A percentile compares a stretch with the other conserved stretches of the same genome.
These are phyloP conservation scores for Candida alai DNA, from an alignment of 805 yeast species.

Conservation along the genomic window DNA sequence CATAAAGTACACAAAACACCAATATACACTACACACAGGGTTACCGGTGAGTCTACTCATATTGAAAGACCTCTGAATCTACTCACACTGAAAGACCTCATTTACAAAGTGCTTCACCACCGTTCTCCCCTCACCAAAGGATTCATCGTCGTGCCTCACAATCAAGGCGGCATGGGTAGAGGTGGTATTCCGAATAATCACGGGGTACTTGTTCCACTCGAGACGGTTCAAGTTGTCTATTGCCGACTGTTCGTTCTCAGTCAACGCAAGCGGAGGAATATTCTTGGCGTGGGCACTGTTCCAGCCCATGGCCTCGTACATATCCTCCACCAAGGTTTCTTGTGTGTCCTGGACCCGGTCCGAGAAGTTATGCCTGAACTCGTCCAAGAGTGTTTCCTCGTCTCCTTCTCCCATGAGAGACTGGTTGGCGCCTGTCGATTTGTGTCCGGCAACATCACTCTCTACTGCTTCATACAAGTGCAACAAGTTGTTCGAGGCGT, in stretches of 20 bases:
- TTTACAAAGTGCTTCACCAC: constrained; percentile 65
- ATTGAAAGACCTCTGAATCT: too few relatives aligned
- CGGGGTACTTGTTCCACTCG: constrained; percentile 68
- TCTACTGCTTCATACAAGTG: constrained; percentile 23
- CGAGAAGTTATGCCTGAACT: constrained; percentile 15
- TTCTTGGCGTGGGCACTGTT: constrained; percentile 9
- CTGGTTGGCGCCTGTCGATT: too few relatives aligned
- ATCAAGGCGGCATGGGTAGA: constrained; percentile 82
- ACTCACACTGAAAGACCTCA: constrained; percentile 21
- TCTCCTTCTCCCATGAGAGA: constrained; percentile 6
- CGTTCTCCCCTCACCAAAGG: constrained; percentile 63
- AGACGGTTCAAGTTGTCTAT: constrained; percentile 54
- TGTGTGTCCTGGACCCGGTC: constrained; percentile 53
- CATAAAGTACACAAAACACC: too few relatives aligned
- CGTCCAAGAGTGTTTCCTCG: constrained; percentile 1
- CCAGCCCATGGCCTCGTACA: constrained; percentile 50
- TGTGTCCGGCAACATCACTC: too few relatives aligned
- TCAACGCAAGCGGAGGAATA: constrained; percentile 18
- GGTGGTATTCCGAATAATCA: constrained; percentile 60
- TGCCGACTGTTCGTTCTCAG: constrained; percentile 46
- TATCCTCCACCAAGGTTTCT: constrained; percentile 61
- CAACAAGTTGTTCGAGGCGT: constrained; percentile 22
- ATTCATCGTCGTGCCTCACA: constrained; percentile 50
- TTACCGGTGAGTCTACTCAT: too few relatives aligned
- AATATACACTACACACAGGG: not conserved